phyloP scores from a whole-genome alignment of 1,139 yeast genomes.

The Saccharomycopsis crataegensis region DNA sequence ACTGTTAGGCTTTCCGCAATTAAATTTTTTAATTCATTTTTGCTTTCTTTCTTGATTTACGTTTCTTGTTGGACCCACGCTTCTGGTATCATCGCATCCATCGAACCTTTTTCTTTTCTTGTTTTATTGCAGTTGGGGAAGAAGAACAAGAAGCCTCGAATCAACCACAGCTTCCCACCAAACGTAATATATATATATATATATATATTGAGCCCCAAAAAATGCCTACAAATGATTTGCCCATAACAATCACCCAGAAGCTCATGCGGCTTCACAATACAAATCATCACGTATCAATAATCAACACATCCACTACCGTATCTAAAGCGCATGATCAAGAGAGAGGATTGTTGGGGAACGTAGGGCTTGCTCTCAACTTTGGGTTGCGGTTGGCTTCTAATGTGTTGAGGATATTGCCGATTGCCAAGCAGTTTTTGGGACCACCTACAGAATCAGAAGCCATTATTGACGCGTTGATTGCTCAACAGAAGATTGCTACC shows the following conservation, averaged over 20 bases:
- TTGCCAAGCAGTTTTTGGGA: slow-evolving; percentile 16
- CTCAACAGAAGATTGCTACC: slow-evolving; percentile 50
- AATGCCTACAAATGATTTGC: too few species aligned
- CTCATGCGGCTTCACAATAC: not conserved
- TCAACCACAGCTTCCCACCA: too few species aligned
- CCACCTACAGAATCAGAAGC: slow-evolving; percentile 22
- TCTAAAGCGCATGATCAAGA: not conserved
- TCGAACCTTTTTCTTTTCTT: too few species aligned
- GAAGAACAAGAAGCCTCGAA: too few species aligned
- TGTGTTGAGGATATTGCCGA: slow-evolving; percentile 14
- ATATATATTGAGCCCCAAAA: too few species aligned
- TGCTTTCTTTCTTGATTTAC: too few species aligned
- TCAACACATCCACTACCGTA: not conserved
- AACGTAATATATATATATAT: too few species aligned
- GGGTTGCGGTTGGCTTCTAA: slow-evolving; percentile 1
- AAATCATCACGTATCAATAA: not conserved
- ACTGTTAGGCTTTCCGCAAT: too few species aligned
- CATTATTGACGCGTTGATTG: slow-evolving; percentile 31
- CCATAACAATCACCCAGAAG: not conserved
- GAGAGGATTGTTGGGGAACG: not conserved
- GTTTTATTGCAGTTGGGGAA: too few species aligned
- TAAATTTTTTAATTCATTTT: too few species aligned
- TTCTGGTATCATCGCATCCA: too few species aligned
- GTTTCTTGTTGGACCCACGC: too few species aligned
- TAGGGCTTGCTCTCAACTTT: slow-evolving; percentile 6